Conservation (phyloP, 2,329 filamentous ascomycete species). For the Nothophoma quercina region DNA sequence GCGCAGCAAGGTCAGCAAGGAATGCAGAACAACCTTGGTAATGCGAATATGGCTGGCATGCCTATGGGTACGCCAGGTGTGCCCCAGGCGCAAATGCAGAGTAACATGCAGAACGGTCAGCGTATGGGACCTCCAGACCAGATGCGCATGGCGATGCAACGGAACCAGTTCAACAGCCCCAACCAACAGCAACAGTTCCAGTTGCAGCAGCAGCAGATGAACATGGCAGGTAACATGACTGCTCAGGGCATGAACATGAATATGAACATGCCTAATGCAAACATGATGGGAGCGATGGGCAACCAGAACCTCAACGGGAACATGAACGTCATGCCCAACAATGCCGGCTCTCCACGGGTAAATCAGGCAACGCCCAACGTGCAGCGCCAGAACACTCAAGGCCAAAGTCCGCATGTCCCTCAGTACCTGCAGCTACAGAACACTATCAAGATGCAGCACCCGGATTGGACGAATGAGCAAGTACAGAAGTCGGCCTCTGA, state of each 20-base stretch:
- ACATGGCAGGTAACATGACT: constrained; percentile 43
- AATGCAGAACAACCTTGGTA: constrained; percentile 58
- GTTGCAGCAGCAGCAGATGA: constrained; percentile 48
- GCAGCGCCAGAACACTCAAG: constrained; percentile 37
- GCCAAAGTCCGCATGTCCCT: constrained; percentile 47
- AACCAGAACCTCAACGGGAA: constrained; percentile 45
- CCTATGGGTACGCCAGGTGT: constrained; percentile 65
- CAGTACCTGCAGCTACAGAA: constrained; percentile 44
- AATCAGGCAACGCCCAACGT: constrained; percentile 41
- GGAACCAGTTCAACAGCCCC: constrained; percentile 40
- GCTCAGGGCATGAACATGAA: constrained; percentile 44
- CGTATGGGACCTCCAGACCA: constrained; percentile 60
- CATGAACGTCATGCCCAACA: constrained; percentile 45
- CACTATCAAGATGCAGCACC: constrained; percentile 44
- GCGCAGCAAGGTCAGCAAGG: constrained; percentile 50
- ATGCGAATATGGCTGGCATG: constrained; percentile 59
- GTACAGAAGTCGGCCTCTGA: constrained; percentile 45
- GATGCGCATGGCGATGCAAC: constrained; percentile 50
- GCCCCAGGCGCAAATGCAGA: constrained; percentile 74
- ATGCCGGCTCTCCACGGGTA: constrained; percentile 45
- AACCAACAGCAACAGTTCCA: constrained; percentile 45
- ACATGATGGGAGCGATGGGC: constrained; percentile 44
- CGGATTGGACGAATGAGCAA: constrained; percentile 47
- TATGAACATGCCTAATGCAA: constrained; percentile 45
- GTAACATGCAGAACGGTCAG: constrained; percentile 63